Evolutionary conservation across 2,329 filamentous ascomycete genomes (phyloP).

Genomic region (Leptosphaerulina australis): DNA sequence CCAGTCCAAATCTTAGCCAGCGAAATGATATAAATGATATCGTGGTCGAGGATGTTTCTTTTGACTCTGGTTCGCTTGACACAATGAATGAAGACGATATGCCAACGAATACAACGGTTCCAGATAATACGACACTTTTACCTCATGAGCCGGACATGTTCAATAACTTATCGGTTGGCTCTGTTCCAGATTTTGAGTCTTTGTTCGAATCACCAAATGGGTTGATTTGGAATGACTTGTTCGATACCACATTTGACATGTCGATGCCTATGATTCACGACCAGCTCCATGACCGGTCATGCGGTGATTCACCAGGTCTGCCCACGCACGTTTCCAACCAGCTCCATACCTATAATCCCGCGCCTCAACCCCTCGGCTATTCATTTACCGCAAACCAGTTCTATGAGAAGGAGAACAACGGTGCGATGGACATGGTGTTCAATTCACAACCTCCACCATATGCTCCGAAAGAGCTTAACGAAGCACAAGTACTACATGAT

Average conservation of each 20-base stretch:
- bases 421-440: not conserved
- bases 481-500: slow-evolving; percentile 15
- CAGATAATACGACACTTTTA: not conserved
- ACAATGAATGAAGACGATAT: not conserved
- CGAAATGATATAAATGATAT: not conserved
- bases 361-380: not conserved
- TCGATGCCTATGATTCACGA: slow-evolving; percentile 13
- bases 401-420: not conserved
- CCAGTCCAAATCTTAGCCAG: not conserved
- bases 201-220: slow-evolving; percentile 17
- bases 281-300: slow-evolving; percentile 6
- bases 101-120: not conserved
- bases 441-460: slow-evolving; percentile 15
- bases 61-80: not conserved
- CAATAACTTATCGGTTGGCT: slow-evolving; percentile 11
- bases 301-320: slow-evolving; percentile 10
- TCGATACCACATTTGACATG: slow-evolving; percentile 18
- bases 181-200: slow-evolving; percentile 19
- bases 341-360: slow-evolving; percentile 1
- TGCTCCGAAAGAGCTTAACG: slow-evolving; percentile 9
- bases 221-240: slow-evolving; percentile 21
- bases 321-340: slow-evolving; percentile 16
- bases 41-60: not conserved
- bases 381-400: not conserved
- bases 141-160: slow-evolving; percentile 6